Evolutionary conservation across 176 grass and related monocot species (phyloP).

Genomic region (Rhynchospora breviuscula): DNA sequence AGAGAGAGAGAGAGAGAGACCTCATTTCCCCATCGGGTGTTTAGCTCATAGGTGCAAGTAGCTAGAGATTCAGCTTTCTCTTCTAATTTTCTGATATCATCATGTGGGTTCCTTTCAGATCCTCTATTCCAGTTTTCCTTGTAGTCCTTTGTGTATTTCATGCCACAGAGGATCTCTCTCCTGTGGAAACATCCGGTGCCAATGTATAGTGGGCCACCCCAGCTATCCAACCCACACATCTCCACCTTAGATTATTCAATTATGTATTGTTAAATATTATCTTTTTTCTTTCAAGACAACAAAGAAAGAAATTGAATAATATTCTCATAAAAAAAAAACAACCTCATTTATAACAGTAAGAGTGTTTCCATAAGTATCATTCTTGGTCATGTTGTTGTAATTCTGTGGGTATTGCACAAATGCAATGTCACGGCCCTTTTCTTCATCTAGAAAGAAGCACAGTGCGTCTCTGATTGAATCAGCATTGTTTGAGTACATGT

Average conservation of each 20-base stretch:
- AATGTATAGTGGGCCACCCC: slow-evolving; percentile 50
- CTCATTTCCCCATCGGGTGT: slow-evolving; percentile 58
- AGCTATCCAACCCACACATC: slow-evolving; percentile 38
- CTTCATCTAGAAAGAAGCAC: slow-evolving; percentile 86
- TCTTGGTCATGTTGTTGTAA: slow-evolving; percentile 65
- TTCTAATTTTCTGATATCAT: slow-evolving; percentile 29
- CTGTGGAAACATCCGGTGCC: slow-evolving; percentile 82
- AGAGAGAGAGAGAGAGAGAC: slow-evolving; percentile 12
- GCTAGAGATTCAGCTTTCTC: slow-evolving; percentile 41
- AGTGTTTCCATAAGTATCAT: slow-evolving; percentile 59
- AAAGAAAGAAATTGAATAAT: slow-evolving; percentile 29
- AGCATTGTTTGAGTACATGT: slow-evolving; percentile 83
- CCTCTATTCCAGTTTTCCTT: slow-evolving; percentile 52
- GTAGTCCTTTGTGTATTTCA: slow-evolving; percentile 44
- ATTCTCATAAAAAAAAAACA: slow-evolving; percentile 3
- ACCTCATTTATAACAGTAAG: slow-evolving; percentile 42
- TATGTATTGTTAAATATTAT: not conserved
- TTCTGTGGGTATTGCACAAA: slow-evolving; percentile 74
- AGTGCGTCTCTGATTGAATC: slow-evolving; percentile 51
- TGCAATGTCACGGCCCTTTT: slow-evolving; percentile 49
- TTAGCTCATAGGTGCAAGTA: slow-evolving; percentile 51
- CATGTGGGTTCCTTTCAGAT: slow-evolving; percentile 18
- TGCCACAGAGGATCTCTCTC: slow-evolving; percentile 64
- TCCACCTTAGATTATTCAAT: slow-evolving; percentile 51
- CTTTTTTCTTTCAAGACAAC: not conserved